Evolutionary conservation across 805 yeast species (phyloP).

Genomic region (Ogataea sp.): DNA sequence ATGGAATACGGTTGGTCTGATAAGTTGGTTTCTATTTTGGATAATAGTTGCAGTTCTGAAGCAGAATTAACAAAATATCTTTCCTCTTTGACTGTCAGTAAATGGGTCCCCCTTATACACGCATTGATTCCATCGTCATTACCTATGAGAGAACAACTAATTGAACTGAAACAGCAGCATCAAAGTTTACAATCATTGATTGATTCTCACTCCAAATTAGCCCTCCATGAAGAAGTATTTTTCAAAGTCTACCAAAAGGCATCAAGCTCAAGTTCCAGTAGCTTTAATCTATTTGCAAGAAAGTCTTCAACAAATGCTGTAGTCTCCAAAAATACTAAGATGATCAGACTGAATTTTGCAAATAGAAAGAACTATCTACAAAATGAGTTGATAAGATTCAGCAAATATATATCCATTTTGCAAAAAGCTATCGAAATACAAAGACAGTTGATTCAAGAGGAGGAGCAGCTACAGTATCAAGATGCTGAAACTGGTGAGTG

Average conservation of each 20-base stretch:
- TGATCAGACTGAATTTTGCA: slow-evolving; percentile 31
- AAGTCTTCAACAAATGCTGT: neutral
- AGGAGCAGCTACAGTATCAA: neutral
- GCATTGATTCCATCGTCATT: slow-evolving; percentile 20
- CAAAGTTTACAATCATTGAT: slow-evolving; percentile 29
- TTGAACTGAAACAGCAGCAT: slow-evolving; percentile 30
- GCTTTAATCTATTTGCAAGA: neutral
- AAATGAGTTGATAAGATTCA: slow-evolving; percentile 35
- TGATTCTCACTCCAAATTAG: slow-evolving; percentile 31
- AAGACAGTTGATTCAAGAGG: too few relatives aligned
- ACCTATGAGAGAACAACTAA: slow-evolving; percentile 29
- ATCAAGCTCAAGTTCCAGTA: neutral
- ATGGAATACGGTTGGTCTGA: slow-evolving; percentile 77
- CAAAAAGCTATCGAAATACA: slow-evolving; percentile 27
- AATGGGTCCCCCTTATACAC: slow-evolving; percentile 32
- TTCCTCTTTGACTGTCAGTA: slow-evolving; percentile 26
- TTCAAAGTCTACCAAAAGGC: neutral
- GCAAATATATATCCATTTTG: slow-evolving; percentile 34
- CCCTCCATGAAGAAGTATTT: neutral
- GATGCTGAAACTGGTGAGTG: too few relatives aligned
- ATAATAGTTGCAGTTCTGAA: slow-evolving; percentile 14
- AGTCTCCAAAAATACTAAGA: slow-evolving; percentile 24
- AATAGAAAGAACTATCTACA: slow-evolving; percentile 34
- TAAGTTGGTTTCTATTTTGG: slow-evolving; percentile 6
- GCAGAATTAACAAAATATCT: slow-evolving; percentile 13